phyloP scores from a whole-genome alignment of 495 filamentous ascomycete genomes.

The Tuber brumale region DNA sequence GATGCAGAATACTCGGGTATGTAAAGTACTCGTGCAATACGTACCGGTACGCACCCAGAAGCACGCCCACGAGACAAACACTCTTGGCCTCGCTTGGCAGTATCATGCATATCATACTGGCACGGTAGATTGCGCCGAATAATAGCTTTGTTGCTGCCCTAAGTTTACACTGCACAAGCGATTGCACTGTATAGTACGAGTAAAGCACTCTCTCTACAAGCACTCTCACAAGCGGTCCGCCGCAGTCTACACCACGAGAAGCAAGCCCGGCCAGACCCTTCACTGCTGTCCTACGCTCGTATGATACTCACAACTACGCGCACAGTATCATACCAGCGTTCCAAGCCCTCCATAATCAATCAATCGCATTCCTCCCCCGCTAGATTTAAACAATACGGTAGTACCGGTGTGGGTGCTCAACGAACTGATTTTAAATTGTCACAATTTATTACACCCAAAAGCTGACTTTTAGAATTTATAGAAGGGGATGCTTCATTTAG shows the following conservation, averaged over 20 bases:
- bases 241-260: too few species aligned
- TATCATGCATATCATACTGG: not conserved
- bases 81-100: not conserved
- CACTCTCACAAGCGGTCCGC: not conserved
- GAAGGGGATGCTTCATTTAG: too few species aligned
- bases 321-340: not conserved
- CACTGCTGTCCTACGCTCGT: too few species aligned
- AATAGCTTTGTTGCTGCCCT: not conserved
- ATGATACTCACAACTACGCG: not conserved
- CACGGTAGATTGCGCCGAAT: not conserved
- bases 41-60: not conserved
- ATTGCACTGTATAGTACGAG: too few species aligned
- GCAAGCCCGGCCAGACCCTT: too few species aligned
- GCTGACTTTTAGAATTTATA: too few species aligned
- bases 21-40: not conserved
- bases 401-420: too few species aligned
- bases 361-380: not conserved
- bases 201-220: too few species aligned
- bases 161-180: not conserved
- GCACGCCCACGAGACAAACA: not conserved
- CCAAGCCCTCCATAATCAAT: not conserved
- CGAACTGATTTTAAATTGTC: too few species aligned
- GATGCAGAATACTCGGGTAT: not conserved
- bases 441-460: too few species aligned
- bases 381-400: too few species aligned